These are phyloP conservation scores for Ceratobasidium sp. DNA, from an alignment of 1,284 basidiomycete genomes.

Conservation along the genomic window DNA sequence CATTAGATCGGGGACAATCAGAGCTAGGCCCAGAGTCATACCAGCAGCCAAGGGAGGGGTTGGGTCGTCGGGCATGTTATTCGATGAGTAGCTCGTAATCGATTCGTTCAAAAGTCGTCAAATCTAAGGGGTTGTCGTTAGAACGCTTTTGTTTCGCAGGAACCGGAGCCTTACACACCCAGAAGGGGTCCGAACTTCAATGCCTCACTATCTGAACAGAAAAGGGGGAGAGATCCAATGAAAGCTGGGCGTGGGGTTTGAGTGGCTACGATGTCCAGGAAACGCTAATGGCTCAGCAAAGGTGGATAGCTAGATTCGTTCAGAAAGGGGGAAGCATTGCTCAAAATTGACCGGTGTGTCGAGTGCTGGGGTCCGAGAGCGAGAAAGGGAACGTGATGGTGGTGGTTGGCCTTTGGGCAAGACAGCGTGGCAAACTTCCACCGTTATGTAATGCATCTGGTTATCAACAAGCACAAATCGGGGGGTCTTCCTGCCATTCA, in stretches of 20 bases:
- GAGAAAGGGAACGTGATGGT: neutral
- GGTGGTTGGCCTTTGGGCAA: constrained; percentile 14
- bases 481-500: constrained; percentile 1
- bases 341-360: neutral
- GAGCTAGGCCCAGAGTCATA: neutral
- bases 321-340: neutral
- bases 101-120: constrained; percentile 6
- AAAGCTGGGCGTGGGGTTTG: constrained; percentile 37
- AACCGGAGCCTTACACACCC: too few relatives aligned
- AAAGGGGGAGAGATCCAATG: neutral
- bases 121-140: too few relatives aligned
- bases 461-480: neutral
- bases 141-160: too few relatives aligned
- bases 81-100: neutral
- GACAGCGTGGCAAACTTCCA: constrained; percentile 38
- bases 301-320: neutral
- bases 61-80: constrained; percentile 12
- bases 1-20: neutral
- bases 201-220: neutral
- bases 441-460: constrained; percentile 15
- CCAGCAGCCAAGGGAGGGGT: neutral
- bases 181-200: too few relatives aligned
- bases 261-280: constrained; percentile 32
- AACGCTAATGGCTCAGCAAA: neutral
- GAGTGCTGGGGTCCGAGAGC: neutral